Percentiles rank a stretch among this genome's conserved stretches.
These are phyloP conservation scores for Brasilioporus rufonigricans DNA, from an alignment of 768 basidiomycete genomes.

Conservation along the genomic window DNA sequence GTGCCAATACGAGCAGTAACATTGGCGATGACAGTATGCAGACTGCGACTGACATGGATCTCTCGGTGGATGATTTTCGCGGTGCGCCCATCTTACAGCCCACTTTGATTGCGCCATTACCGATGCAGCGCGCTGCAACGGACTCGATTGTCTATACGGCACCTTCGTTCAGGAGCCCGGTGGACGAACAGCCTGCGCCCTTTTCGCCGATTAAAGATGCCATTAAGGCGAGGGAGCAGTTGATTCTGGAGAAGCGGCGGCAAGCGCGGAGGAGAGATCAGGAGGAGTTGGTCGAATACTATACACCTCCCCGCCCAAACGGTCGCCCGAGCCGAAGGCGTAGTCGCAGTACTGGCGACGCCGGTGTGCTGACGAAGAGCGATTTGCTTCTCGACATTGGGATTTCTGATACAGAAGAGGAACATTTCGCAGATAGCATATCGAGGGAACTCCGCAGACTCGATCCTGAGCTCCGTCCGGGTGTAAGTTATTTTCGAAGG, in stretches of 20 bases:
- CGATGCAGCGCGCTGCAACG: conserved; percentile 50
- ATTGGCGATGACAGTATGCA: conserved; percentile 27
- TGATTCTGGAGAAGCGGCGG: conserved; percentile 70
- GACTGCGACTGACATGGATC: conserved; percentile 34
- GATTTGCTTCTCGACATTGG: conserved; percentile 38
- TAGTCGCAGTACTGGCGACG: conserved; percentile 80
- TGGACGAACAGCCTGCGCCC: conserved; percentile 35
- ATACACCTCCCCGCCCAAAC: conserved; percentile 34
- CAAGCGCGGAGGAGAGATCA: conserved; percentile 57
- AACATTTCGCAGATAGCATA: conserved; percentile 65
- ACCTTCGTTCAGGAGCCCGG: conserved; percentile 35
- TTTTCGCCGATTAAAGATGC: conserved; percentile 60
- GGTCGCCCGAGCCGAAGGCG: conserved; percentile 58
- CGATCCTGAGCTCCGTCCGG: conserved; percentile 34
- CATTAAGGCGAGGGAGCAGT: conserved; percentile 60
- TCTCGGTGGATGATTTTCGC: conserved; percentile 26
- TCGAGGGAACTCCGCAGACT: conserved; percentile 67
- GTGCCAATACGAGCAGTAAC: conserved; percentile 36
- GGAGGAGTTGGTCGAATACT: conserved; percentile 38
- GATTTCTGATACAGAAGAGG: conserved; percentile 44
- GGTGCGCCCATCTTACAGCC: conserved; percentile 14
- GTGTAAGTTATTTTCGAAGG: conserved; percentile 19
- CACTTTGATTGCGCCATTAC: conserved; percentile 16
- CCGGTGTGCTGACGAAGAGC: conserved; percentile 40
- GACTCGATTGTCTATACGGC: conserved; percentile 40